These are phyloP conservation scores for Holtermanniella nyarrowii DNA, from an alignment of 768 basidiomycete genomes.

Conservation along the genomic window DNA sequence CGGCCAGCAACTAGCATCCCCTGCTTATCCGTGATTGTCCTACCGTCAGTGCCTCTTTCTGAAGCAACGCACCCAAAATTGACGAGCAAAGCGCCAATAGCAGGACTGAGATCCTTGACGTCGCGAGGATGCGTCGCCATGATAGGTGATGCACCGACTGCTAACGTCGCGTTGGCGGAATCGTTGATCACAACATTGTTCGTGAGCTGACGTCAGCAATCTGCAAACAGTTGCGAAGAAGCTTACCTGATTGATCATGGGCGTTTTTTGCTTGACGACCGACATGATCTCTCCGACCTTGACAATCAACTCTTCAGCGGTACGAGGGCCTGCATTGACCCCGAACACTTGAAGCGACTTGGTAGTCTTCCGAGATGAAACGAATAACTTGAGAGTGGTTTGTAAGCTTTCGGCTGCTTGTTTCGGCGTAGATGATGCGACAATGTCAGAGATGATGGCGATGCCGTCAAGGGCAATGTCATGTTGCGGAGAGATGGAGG, in stretches of 20 bases:
- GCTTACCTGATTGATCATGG: constrained; percentile 64
- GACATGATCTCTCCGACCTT: constrained; percentile 49
- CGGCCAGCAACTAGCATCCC: constrained; percentile 68
- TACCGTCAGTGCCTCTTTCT: not conserved
- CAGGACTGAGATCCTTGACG: constrained; percentile 63
- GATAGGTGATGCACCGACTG: constrained; percentile 79
- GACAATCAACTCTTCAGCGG: constrained; percentile 22
- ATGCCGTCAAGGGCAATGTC: constrained; percentile 63
- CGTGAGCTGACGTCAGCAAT: constrained; percentile 58
- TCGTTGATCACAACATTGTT: constrained; percentile 81
- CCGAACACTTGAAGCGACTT: too few species aligned
- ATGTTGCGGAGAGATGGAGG: constrained; percentile 50
- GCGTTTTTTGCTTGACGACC: constrained; percentile 49
- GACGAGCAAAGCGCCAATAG: constrained; percentile 61
- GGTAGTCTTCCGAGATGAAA: constrained; percentile 40
- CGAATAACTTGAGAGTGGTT: constrained; percentile 25
- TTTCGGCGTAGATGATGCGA: constrained; percentile 53
- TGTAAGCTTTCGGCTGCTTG: constrained; percentile 43
- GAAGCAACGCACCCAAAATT: constrained; percentile 56
- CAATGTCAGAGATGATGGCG: constrained; percentile 80
- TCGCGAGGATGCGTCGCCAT: constrained; percentile 81
- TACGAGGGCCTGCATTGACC: not conserved
- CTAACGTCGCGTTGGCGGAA: constrained; percentile 80
- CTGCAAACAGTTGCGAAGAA: not conserved
- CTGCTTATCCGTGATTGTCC: constrained; percentile 47